Base-by-base conservation (phyloP, 2,329 filamentous ascomycete species). In the Pseudogymnoascus sp. region DNA sequence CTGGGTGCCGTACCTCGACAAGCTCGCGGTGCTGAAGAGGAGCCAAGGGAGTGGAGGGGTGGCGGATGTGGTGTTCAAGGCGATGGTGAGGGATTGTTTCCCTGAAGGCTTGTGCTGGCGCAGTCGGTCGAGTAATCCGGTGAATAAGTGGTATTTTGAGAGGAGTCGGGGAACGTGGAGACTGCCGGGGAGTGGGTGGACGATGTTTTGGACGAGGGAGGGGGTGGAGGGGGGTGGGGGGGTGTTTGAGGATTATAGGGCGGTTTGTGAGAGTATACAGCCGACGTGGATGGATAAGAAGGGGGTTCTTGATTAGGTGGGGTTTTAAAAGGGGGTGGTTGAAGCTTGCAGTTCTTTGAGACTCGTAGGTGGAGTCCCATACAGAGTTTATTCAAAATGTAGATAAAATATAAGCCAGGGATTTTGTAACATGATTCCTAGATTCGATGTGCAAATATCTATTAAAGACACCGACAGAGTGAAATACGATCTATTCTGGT, bases 91-190 rank as follows among this genome's bases (percentile, higher is more conserved):
- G 28, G 86, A 88, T 18, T 96, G 93, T 70, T 96, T 97, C 68
- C 93, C 93, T 0, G 77, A 85, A 2, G 95, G 95, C 0, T 90
- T 97, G 1, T 96, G 93, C 72, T 99, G 95, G 95, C 46, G 93
- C 63, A 96, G 90, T 73, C 82, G 95, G 61, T 89, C 88, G 71
- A 86, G 93, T 72, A 97, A 99, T 72, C 93, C 93, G 0, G 95
- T 99, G 3, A 99, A 99, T 73, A 97, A 97, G 74, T 99, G 95
- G 95, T 99, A 99, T 75, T 97, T 97, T 76, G 95, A 99, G 76
- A 83, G 95, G 59, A 91, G 90, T 2, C 79, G 84, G 59, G 95
- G 95, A 0, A 93, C 88, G 1, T 89, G 88, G 82, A 95, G 96
- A 77, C 77, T 99, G 38, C 81, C 83, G 0, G 86, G 84, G n/a